Base-by-base conservation (phyloP, 345 rosid species). In the Diplotaxis tenuifolia region DNA sequence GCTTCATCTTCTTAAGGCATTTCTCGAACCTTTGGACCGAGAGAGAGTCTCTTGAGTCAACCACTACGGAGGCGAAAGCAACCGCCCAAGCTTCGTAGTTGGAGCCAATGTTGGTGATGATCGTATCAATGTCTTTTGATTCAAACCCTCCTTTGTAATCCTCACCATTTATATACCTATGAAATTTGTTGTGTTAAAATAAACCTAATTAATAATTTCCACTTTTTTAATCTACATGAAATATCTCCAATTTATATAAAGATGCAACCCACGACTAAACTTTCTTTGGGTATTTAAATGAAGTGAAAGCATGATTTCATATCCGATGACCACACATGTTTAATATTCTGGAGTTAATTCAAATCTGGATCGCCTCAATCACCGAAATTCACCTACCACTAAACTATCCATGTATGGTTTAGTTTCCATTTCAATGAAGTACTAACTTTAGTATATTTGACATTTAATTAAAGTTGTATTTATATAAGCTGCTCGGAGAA, bases 111-210 rank as follows among this genome's bases (percentile, higher is more conserved):
- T 10, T 73, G 31, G 79, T 25, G 16, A 91, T 65, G n/a, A 91
- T 28, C 4, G 62, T 5, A 0, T 87, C 88, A 1, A 88, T 47
- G 7, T 82, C 83, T 65, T 79, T 70, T 9, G 47, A 50, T 22
- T 75, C 76, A 27, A 87, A 84, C 27, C 94, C 94, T 74, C 96
- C 92, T 76, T 82, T 75, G 32, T 88, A 91, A 16, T 81, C 86
- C 4, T 84, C 94, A 10, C 9, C 16, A 63, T 84, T 82, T 62
- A 88, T 72, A 67, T 84, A 88, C 87, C 96, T 91, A 31, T 5
- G 18, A 9, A 23, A 6, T 54, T 54, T 54, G 2, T 11, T 54
- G 22, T 27, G 16, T 11, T n/a, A n/a, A 45, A 45, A 45, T 45
- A n/a, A 45, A 21, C 15, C 58, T 72, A 65, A 87, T n/a, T n/a